A percentile compares a stretch with the other conserved stretches of the same genome.
phyloP scores from a whole-genome alignment of 495 filamentous ascomycete genomes.

The Symbiotaphrina buchneri region DNA sequence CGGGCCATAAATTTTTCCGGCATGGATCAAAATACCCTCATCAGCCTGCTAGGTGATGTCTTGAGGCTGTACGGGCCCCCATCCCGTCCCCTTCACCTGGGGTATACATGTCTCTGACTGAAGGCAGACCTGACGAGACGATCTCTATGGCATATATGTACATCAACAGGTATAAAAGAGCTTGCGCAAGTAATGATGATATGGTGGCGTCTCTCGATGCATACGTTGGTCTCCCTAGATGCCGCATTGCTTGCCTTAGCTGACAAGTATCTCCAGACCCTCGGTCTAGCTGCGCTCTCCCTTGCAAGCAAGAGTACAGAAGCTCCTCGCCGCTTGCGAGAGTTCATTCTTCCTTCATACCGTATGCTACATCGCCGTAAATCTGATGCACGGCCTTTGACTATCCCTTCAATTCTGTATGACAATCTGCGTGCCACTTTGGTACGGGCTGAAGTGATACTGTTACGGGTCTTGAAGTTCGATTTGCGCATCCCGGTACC shows the following conservation, averaged over 20 bases:
- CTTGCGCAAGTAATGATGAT: constrained; percentile 4
- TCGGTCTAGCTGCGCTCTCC: constrained; percentile 17
- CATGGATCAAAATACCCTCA: too few species aligned
- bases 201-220: constrained; percentile 9
- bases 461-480: constrained; percentile 19
- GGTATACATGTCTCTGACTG: too few species aligned
- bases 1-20: too few species aligned
- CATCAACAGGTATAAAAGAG: constrained; percentile 16
- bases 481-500: constrained; percentile 16
- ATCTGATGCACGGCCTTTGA: constrained; percentile 8
- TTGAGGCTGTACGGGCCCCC: too few species aligned
- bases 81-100: too few species aligned
- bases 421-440: constrained; percentile 18
- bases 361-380: constrained; percentile 14
- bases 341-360: constrained; percentile 19
- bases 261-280: too few species aligned
- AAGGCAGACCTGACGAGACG: constrained; percentile 16
- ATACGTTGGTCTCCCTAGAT: constrained; percentile 6
- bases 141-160: constrained; percentile 21
- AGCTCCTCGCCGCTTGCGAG: constrained; percentile 18
- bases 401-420: constrained; percentile 17
- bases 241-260: neutral
- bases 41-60: too few species aligned
- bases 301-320: constrained; percentile 20
- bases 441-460: constrained; percentile 17